Conservation (phyloP, 805 yeast species). For the Kuraishia ogatae region DNA sequence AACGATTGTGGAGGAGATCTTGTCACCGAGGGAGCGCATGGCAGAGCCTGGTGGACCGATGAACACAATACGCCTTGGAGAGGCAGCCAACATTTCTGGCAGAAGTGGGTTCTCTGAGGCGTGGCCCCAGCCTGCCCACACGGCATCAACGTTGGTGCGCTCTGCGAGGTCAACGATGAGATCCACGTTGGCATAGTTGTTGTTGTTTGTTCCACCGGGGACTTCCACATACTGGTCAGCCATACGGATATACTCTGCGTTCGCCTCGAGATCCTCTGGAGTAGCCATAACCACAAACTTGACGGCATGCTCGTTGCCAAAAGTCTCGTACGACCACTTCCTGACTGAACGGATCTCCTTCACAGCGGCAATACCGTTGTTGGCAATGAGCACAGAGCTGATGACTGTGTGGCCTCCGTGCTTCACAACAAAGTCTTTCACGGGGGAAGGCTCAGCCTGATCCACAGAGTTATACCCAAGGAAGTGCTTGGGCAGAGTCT, state of each 20-base stretch:
- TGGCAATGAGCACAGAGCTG: slow-evolving; percentile 82
- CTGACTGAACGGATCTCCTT: slow-evolving; percentile 95
- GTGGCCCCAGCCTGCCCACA: slow-evolving; percentile 99
- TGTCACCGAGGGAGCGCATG: slow-evolving; percentile 99
- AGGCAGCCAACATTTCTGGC: slow-evolving; percentile 91
- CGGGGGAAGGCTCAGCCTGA: slow-evolving; percentile 65
- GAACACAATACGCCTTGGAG: slow-evolving; percentile 82
- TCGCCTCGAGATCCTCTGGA: slow-evolving; percentile 96
- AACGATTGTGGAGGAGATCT: slow-evolving; percentile 94
- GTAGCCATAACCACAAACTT: slow-evolving; percentile 98
- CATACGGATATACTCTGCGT: slow-evolving; percentile 97
- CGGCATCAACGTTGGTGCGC: slow-evolving; percentile 94
- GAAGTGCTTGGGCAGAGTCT: slow-evolving; percentile 60
- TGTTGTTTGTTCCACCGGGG: slow-evolving; percentile 98
- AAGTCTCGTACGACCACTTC: slow-evolving; percentile 99
- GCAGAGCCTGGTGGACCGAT: slow-evolving; percentile 99
- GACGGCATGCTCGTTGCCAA: slow-evolving; percentile 89
- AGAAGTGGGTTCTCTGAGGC: slow-evolving; percentile 97
- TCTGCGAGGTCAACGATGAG: slow-evolving; percentile 96
- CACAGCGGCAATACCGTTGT: slow-evolving; percentile 99
- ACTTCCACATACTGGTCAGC: slow-evolving; percentile 98
- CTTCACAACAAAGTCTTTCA: slow-evolving; percentile 75
- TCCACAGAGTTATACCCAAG: slow-evolving; percentile 74
- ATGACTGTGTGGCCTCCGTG: slow-evolving; percentile 96
- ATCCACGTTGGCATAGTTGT: slow-evolving; percentile 97